Evolutionary conservation across 306 rosid genomes (phyloP).

Genomic region (Pyrus betulifolia): DNA sequence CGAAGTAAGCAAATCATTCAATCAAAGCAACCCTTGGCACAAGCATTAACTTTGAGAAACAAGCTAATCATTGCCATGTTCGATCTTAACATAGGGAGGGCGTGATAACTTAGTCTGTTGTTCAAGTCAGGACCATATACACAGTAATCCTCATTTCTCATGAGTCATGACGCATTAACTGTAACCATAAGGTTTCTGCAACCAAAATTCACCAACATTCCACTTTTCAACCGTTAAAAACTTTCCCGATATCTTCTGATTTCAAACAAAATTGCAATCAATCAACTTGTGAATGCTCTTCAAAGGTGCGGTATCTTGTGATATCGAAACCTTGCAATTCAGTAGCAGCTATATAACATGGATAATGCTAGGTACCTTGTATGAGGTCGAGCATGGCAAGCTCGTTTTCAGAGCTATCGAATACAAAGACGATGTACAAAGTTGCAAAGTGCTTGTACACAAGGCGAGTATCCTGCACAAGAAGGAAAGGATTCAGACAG

Average conservation of each 20-base stretch:
- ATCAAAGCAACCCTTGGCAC: constrained; percentile 1
- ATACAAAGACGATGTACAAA: constrained; percentile 73
- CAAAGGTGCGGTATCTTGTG: not conserved
- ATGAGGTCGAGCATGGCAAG: constrained; percentile 96
- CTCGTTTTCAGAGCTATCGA: constrained; percentile 91
- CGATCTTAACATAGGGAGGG: too few relatives aligned
- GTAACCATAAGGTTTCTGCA: not conserved
- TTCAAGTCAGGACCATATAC: not conserved
- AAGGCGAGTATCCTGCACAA: constrained; percentile 69
- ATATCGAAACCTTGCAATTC: not conserved
- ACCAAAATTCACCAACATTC: not conserved
- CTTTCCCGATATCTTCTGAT: not conserved
- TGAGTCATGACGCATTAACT: not conserved
- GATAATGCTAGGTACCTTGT: constrained; percentile 51
- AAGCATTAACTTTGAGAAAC: not conserved
- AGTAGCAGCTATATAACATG: not conserved
- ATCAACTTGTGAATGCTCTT: not conserved
- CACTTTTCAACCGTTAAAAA: not conserved
- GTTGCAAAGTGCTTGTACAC: constrained; percentile 95
- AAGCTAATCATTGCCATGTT: not conserved
- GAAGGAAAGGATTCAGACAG: not conserved
- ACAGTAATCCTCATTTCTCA: not conserved
- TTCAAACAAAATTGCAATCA: not conserved
- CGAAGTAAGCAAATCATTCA: constrained; percentile 17
- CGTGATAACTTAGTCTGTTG: not conserved